These are phyloP conservation scores for Berkeleyomyces rouxiae DNA, from an alignment of 2,329 filamentous ascomycete species.

Conservation along the genomic window DNA sequence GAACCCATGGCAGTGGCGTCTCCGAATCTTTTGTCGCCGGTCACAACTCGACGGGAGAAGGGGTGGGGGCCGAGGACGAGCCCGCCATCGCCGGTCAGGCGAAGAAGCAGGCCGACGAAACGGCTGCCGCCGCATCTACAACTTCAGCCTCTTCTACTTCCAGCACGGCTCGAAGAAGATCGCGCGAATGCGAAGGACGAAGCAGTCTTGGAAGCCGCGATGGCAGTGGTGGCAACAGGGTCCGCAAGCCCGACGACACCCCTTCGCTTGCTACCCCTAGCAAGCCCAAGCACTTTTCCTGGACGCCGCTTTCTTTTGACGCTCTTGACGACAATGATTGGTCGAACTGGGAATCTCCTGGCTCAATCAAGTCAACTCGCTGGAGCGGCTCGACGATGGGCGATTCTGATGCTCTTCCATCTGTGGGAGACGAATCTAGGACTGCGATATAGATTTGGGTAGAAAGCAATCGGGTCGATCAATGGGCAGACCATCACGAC, in stretches of 20 bases:
- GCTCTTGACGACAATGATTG: constrained; percentile 45
- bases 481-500: background rate
- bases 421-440: constrained; percentile 30
- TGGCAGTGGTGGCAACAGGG: background rate
- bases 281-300: constrained; percentile 40
- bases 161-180: constrained; percentile 7
- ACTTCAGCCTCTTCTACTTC: constrained; percentile 10
- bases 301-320: constrained; percentile 41
- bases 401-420: constrained; percentile 27
- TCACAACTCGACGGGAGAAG: background rate
- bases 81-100: background rate
- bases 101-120: background rate
- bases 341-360: constrained; percentile 46
- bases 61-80: background rate
- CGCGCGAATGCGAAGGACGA: constrained; percentile 7
- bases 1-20: constrained; percentile 7
- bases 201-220: constrained; percentile 9
- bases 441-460: constrained; percentile 30
- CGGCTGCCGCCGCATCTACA: constrained; percentile 5
- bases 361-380: constrained; percentile 37
- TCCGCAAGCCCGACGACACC: background rate
- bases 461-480: background rate
- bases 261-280: constrained; percentile 21
- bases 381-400: constrained; percentile 47
- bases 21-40: constrained; percentile 13